phyloP scores from a whole-genome alignment of 2,329 filamentous ascomycete species.

The Colletotrichum sp. region DNA sequence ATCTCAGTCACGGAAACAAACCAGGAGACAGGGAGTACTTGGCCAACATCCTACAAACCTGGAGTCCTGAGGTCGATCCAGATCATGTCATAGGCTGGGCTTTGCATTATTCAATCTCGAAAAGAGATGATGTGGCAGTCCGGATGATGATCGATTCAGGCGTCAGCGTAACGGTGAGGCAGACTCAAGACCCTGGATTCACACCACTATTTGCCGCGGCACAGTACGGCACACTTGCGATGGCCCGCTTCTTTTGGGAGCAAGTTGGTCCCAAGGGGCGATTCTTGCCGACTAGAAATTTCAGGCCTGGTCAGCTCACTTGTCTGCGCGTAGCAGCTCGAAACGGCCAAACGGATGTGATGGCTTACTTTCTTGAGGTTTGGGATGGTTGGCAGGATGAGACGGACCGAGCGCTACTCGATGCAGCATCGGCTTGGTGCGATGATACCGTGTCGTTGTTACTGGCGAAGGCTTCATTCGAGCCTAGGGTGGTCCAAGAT shows the following conservation, averaged over 20 bases:
- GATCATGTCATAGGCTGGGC: background rate
- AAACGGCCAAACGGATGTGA: background rate
- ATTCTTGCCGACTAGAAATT: background rate
- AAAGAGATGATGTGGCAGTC: background rate
- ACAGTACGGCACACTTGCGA: background rate
- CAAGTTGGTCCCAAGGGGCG: background rate
- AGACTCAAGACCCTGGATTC: background rate
- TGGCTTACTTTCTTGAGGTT: background rate
- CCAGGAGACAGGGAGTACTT: background rate
- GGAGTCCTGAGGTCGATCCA: background rate
- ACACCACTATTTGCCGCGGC: background rate
- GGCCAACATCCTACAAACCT: background rate
- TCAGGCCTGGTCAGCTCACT: background rate
- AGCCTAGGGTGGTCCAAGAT: background rate
- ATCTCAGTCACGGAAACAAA: background rate
- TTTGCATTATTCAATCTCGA: background rate
- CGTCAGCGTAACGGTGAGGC: background rate
- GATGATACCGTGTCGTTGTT: background rate
- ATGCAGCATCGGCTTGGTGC: background rate
- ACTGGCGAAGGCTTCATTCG: background rate
- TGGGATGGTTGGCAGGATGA: background rate
- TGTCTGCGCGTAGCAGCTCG: background rate
- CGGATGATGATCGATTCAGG: background rate
- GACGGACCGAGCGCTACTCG: background rate
- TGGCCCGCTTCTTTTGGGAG: conserved; percentile 31